Conservation (phyloP, 2,329 filamentous ascomycete species). For the Epichloe bromicola region DNA sequence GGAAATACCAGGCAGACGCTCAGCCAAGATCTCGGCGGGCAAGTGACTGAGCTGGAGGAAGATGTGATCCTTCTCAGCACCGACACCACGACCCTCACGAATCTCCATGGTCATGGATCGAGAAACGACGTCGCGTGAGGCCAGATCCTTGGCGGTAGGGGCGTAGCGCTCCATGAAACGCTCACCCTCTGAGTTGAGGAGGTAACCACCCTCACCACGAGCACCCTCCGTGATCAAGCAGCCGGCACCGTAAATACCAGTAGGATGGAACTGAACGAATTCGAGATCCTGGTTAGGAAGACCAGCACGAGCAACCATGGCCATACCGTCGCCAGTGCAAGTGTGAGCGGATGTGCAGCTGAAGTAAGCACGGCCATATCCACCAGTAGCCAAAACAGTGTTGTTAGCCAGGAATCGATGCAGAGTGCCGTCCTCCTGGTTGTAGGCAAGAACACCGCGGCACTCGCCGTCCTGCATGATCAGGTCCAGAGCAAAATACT, state of each 20-base stretch:
- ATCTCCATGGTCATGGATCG: conserved; percentile 98
- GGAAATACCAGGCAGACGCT: conserved; percentile 95
- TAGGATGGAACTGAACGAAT: conserved; percentile 98
- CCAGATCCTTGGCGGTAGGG: conserved; percentile 94
- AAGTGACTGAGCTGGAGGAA: conserved; percentile 96
- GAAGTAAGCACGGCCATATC: conserved; percentile 97
- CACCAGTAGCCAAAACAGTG: conserved; percentile 92
- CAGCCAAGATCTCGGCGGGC: conserved; percentile 80
- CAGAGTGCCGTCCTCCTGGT: conserved; percentile 95
- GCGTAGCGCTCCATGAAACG: conserved; percentile 99
- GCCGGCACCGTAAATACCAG: conserved; percentile 95
- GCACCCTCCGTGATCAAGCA: conserved; percentile 97
- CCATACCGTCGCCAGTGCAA: conserved; percentile 97
- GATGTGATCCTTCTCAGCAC: conserved; percentile 95
- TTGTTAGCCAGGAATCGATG: conserved; percentile 95
- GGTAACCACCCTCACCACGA: conserved; percentile 94
- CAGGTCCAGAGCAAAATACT: conserved; percentile 93
- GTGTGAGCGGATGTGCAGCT: conserved; percentile 96
- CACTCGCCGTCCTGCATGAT: conserved; percentile 97
- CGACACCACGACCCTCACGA: conserved; percentile 91
- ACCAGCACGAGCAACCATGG: conserved; percentile 95
- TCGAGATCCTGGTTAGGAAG: conserved; percentile 96
- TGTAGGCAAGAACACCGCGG: conserved; percentile 93
- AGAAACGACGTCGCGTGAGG: conserved; percentile 89
- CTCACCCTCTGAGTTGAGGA: conserved; percentile 95